A percentile compares a stretch with the other conserved stretches of the same genome.
phyloP scores from a whole-genome alignment of 148 eudicot genomes.

The Diospyros kaki region DNA sequence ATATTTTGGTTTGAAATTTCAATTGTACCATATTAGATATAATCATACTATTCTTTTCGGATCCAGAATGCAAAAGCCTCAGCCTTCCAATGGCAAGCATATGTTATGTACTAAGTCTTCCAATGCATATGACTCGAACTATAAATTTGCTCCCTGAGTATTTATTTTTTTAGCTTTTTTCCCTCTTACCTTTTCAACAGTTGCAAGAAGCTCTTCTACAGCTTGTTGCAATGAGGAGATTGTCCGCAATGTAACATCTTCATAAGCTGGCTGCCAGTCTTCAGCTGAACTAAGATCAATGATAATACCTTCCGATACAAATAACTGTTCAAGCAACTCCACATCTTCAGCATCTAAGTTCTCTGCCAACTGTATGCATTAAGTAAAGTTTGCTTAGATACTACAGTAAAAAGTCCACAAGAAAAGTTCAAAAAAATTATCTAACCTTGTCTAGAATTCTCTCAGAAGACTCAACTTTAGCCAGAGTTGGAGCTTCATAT shows the following conservation, averaged over 20 bases:
- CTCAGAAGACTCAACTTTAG: conserved; percentile 41
- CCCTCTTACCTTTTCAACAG: conserved; percentile 46
- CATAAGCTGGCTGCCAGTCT: conserved; percentile 51
- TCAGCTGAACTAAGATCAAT: conserved; percentile 45
- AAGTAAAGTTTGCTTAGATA: conserved; percentile 11
- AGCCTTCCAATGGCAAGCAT: not conserved
- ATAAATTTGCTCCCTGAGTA: not conserved
- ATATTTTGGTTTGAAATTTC: not conserved
- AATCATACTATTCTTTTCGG: not conserved
- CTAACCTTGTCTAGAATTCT: conserved; percentile 66
- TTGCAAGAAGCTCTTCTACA: conserved; percentile 50
- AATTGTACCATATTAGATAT: not conserved
- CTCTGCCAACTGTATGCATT: conserved; percentile 46
- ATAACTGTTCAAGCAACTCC: conserved; percentile 62
- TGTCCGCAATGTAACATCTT: conserved; percentile 43
- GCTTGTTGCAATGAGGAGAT: conserved; percentile 61
- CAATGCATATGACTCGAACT: not conserved
- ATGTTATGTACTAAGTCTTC: not conserved
- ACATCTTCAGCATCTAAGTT: conserved; percentile 56
- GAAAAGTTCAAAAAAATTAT: not conserved
- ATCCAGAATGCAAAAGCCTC: not conserved
- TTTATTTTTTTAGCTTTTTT: not conserved
- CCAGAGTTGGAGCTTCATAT: conserved; percentile 21
- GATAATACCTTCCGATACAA: conserved; percentile 61
- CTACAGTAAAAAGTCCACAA: not conserved